Evolutionary conservation across 108 stramenopile species (phyloP).

Genomic region (Phaeodactylum tricornutum): DNA sequence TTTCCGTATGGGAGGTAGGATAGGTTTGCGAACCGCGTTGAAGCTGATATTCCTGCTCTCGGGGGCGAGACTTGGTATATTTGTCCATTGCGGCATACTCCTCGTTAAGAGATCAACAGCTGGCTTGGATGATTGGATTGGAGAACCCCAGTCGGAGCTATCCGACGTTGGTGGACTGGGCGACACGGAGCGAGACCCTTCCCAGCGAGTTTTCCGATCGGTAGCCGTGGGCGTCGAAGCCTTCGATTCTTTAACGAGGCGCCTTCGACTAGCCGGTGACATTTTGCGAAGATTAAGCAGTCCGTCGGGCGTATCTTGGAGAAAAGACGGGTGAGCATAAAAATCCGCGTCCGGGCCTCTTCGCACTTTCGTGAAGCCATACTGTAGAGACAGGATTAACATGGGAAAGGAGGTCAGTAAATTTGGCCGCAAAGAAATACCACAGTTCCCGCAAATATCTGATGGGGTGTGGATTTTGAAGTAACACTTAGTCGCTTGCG

Average conservation of each 20-base stretch:
- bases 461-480: neutral
- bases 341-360: constrained; percentile 63
- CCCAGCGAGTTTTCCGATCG: constrained; percentile 3
- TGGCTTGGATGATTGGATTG: neutral
- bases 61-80: too few relatives aligned
- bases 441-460: neutral
- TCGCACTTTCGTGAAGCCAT: constrained; percentile 75
- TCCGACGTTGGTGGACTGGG: constrained; percentile 1
- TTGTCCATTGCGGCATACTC: constrained; percentile 3
- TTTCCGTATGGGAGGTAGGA: too few relatives aligned
- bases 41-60: too few relatives aligned
- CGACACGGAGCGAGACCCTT: constrained; percentile 1
- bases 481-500: neutral
- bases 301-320: constrained; percentile 37
- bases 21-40: too few relatives aligned
- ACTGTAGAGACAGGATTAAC: constrained; percentile 27
- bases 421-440: neutral
- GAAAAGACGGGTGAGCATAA: constrained; percentile 67
- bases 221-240: neutral
- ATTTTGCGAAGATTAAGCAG: constrained; percentile 55
- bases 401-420: constrained; percentile 1
- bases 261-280: constrained; percentile 9
- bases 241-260: too few relatives aligned
- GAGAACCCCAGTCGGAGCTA: neutral
- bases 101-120: too few relatives aligned